Evolutionary conservation across 208 protist species (phyloP).

Genomic region (Porcisia deanei): DNA sequence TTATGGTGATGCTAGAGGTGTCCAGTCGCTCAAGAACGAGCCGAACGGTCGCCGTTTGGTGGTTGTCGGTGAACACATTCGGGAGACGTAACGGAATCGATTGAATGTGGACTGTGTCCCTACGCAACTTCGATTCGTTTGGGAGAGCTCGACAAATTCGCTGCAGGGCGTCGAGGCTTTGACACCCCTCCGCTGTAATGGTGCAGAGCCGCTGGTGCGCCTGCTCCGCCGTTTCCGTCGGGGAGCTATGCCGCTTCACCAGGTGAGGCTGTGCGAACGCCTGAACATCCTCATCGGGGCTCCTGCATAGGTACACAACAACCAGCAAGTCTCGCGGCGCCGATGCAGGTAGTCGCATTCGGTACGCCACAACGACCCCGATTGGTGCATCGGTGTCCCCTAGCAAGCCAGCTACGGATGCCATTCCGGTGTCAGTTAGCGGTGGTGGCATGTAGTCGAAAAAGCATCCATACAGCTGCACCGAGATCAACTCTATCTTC

Average conservation of each 20-base stretch:
- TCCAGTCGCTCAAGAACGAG: constrained; percentile 32
- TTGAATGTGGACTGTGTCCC: constrained; percentile 4
- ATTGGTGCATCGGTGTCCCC: constrained; percentile 38
- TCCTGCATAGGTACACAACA: constrained; percentile 40
- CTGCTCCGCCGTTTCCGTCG: constrained; percentile 26
- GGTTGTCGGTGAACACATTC: constrained; percentile 40
- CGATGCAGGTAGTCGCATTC: constrained; percentile 19
- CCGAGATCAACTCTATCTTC: constrained; percentile 35
- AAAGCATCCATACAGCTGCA: constrained; percentile 44
- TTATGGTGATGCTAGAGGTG: constrained; percentile 29
- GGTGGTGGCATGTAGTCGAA: constrained; percentile 55
- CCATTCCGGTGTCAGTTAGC: constrained; percentile 33
- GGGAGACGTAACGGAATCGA: constrained; percentile 23
- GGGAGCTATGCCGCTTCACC: constrained; percentile 19
- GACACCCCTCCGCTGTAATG: constrained; percentile 34
- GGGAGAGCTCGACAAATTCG: constrained; percentile 22
- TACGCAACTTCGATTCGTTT: constrained; percentile 10
- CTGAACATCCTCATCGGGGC: constrained; percentile 25
- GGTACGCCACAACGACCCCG: constrained; percentile 37
- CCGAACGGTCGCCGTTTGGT: constrained; percentile 37
- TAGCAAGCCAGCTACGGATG: constrained; percentile 47
- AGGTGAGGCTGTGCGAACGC: constrained; percentile 43
- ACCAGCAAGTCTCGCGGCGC: constrained; percentile 43
- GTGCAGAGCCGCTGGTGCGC: constrained; percentile 38
- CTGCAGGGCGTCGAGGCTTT: constrained; percentile 33